Base-by-base conservation (phyloP, 306 rosid genomes). In the Sicyos edulis region DNA sequence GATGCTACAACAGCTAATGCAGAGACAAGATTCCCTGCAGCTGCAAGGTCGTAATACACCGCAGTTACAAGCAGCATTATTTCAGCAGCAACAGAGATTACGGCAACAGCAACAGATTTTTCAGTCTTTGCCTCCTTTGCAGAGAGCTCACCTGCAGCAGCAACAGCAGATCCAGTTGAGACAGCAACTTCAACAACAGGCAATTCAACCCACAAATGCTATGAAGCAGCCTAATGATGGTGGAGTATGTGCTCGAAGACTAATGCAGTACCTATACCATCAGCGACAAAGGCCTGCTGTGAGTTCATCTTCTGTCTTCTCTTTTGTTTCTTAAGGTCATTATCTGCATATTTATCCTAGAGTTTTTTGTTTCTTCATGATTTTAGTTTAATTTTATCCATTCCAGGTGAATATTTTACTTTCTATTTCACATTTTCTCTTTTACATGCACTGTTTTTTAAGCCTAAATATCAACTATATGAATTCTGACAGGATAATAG, bases 101-200 rank as follows among this genome's bases (percentile, higher is more conserved):
- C 78, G 77, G 34, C 96, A 86, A 19, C 84, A 84, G 32, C 86
- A 84, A 22, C 87, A 93, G 52, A 83, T 91, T 22, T 81, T 87
- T 54, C 99, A 91, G 80, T 86, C 96, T 53, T 87, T 91, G 86
- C 99, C 97, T 16, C 96, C 84, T 69, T 80, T 87, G 68, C 97
- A 91, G 83, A 78, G 92, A 76, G 88, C 81, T 2, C 99, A 77
- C 50, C 54, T 60, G 52, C 76, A 65, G 66, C 74, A 68, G 29
- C 79, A 74, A 57, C 79, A 74, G 60, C 80, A 83, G 62, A 67
- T 21, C 61, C 77, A 66, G 67, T 64, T 56, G 70, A 72, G 76
- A 54, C 77, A 75, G 74, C 79, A 74, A 37, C 69, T 50, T 54
- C 80, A 73, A 52, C 82, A 66, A 44, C 85, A 73, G 52, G 70